Evolutionary conservation across 2,329 filamentous ascomycete genomes (phyloP).

Genomic region (Simplicillium aogashimaense): DNA sequence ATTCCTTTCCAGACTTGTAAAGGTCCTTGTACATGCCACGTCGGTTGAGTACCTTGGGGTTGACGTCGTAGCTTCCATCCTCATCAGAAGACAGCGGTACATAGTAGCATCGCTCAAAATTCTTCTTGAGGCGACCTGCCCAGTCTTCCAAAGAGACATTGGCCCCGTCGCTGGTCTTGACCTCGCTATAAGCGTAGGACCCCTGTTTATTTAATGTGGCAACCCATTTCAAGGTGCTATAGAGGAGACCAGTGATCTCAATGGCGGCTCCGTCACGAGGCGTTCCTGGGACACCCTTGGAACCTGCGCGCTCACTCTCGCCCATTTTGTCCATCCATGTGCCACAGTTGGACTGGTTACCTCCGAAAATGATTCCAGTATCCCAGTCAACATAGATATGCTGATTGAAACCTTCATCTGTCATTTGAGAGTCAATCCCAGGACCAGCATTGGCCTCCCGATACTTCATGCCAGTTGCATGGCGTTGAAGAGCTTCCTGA

Average conservation of each 20-base stretch:
- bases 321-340: constrained; percentile 99
- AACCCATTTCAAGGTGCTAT: constrained; percentile 82
- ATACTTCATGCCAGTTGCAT: constrained; percentile 85
- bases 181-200: constrained; percentile 62
- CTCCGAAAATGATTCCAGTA: constrained; percentile 79
- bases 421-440: constrained; percentile 86
- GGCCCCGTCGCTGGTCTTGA: constrained; percentile 52
- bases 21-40: constrained; percentile 97
- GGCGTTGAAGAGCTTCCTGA: constrained; percentile 85
- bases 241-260: constrained; percentile 88
- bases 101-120: constrained; percentile 90
- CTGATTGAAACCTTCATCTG: constrained; percentile 81
- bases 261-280: constrained; percentile 91
- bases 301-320: constrained; percentile 84
- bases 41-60: constrained; percentile 70
- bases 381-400: constrained; percentile 90
- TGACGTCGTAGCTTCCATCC: constrained; percentile 71
- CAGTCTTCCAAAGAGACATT: constrained; percentile 65
- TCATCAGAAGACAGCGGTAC: constrained; percentile 62
- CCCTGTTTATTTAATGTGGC: constrained; percentile 55
- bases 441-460: constrained; percentile 90
- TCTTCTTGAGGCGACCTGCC: constrained; percentile 69
- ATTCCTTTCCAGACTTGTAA: constrained; percentile 87
- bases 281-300: constrained; percentile 91
- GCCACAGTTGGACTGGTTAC: constrained; percentile 89